Evolutionary conservation across 2,329 filamentous ascomycete species (phyloP).

Genomic region (Teratosphaeria viscida): DNA sequence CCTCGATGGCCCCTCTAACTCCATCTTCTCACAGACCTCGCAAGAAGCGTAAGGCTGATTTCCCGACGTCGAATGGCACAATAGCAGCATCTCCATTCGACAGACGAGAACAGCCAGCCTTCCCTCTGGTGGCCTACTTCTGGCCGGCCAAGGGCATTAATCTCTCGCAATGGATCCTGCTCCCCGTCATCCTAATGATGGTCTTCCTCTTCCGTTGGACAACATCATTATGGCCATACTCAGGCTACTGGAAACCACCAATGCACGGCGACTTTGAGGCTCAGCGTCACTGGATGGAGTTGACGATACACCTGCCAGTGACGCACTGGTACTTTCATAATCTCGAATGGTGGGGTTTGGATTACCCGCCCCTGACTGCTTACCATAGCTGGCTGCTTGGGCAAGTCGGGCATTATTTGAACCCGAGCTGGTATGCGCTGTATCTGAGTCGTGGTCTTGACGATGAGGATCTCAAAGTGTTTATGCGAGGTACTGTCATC

Average conservation of each 20-base stretch:
- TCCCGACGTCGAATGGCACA: conserved; percentile 33
- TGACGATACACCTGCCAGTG: conserved; percentile 78
- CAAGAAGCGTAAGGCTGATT: conserved; percentile 33
- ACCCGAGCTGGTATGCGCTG: conserved; percentile 80
- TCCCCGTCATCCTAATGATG: conserved; percentile 79
- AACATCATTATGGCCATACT: conserved; percentile 88
- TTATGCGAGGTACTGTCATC: conserved; percentile 88
- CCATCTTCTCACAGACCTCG: conserved; percentile 24
- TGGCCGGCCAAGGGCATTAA: conserved; percentile 73
- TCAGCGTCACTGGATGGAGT: conserved; percentile 97
- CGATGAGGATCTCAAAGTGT: conserved; percentile 72
- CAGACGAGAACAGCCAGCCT: conserved; percentile 53
- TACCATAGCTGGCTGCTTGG: conserved; percentile 97
- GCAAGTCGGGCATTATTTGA: conserved; percentile 66
- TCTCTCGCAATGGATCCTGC: conserved; percentile 79
- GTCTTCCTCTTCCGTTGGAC: conserved; percentile 92
- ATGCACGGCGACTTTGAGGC: conserved; percentile 98
- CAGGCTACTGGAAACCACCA: conserved; percentile 71
- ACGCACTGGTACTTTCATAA: conserved; percentile 98
- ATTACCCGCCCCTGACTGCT: conserved; percentile 93
- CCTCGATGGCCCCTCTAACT: conserved; percentile 12
- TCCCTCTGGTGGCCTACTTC: conserved; percentile 86
- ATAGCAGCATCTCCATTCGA: conserved; percentile 34
- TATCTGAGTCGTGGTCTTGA: conserved; percentile 73
- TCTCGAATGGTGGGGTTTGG: conserved; percentile 91